phyloP scores from a whole-genome alignment of 1,139 yeast genomes.

The Blastobotrys indianensis region DNA sequence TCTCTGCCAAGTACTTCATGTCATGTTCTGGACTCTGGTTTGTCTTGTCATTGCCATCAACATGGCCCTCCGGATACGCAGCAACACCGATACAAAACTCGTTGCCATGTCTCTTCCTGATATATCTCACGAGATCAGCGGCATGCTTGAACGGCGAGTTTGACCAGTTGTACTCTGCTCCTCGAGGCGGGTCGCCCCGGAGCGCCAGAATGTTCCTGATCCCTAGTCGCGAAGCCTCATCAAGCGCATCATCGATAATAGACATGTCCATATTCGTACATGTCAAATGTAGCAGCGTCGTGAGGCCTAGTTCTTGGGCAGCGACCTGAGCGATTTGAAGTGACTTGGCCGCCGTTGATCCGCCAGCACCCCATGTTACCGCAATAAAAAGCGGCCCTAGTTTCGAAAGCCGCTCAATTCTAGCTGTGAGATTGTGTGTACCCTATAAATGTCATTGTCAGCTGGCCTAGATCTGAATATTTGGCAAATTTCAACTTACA shows the following conservation, averaged over 20 bases:
- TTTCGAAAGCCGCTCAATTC: conserved; percentile 84
- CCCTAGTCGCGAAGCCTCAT: conserved; percentile 66
- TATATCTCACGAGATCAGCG: conserved; percentile 75
- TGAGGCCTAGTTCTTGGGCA: conserved; percentile 65
- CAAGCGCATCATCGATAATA: conserved; percentile 73
- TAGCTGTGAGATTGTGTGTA: conserved; percentile 70
- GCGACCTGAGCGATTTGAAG: conserved; percentile 76
- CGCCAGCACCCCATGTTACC: conserved; percentile 99
- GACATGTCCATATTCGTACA: conserved; percentile 85
- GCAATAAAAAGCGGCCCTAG: conserved; percentile 85
- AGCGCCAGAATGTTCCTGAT: conserved; percentile 84
- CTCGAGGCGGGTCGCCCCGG: conserved; percentile 95
- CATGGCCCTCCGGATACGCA: conserved; percentile 96
- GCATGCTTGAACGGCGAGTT: conserved; percentile 61
- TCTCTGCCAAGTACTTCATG: conserved; percentile 70
- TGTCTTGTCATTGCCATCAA: conserved; percentile 56
- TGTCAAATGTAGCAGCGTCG: conserved; percentile 90
- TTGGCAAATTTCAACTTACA: conserved; percentile 29
- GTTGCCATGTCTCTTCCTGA: conserved; percentile 60
- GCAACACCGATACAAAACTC: conserved; percentile 87
- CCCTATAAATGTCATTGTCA: conserved; percentile 41
- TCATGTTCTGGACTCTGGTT: conserved; percentile 60
- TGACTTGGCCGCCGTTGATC: conserved; percentile 84
- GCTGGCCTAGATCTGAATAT: not conserved
- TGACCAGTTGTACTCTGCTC: conserved; percentile 56